Evolutionary conservation across 2,329 filamentous ascomycete species (phyloP).

Genomic region (Fusarium pilosicola): DNA sequence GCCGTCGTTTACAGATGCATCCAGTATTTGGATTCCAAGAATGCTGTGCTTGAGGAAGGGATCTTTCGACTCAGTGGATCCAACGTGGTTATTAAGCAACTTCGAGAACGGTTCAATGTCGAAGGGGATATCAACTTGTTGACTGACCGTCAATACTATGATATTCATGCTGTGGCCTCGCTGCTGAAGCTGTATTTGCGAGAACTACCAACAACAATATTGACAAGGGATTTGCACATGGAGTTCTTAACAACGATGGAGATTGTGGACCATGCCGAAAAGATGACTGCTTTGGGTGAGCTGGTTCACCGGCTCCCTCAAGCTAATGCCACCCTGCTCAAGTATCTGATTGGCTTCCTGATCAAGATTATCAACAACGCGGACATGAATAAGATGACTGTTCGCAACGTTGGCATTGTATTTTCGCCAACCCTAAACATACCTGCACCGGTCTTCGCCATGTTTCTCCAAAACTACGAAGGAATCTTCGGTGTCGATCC

Average conservation of each 20-base stretch:
- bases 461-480: constrained; percentile 91
- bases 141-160: constrained; percentile 84
- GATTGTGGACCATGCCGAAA: constrained; percentile 77
- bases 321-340: constrained; percentile 82
- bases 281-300: constrained; percentile 78
- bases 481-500: constrained; percentile 82
- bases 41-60: constrained; percentile 86
- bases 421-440: constrained; percentile 98
- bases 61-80: constrained; percentile 98
- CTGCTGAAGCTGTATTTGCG: constrained; percentile 93
- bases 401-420: constrained; percentile 96
- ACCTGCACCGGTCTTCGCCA: constrained; percentile 90
- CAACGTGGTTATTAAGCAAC: constrained; percentile 89
- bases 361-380: constrained; percentile 93
- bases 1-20: constrained; percentile 96
- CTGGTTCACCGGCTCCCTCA: constrained; percentile 83
- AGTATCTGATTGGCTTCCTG: constrained; percentile 87
- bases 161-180: constrained; percentile 95
- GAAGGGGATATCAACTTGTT: constrained; percentile 93
- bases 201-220: constrained; percentile 88
- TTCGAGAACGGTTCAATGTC: constrained; percentile 91
- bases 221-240: constrained; percentile 89
- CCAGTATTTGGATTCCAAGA: constrained; percentile 87
- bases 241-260: constrained; percentile 90
- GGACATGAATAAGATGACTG: constrained; percentile 96